These are phyloP conservation scores for Aureobasidium zeae DNA, from an alignment of 2,329 filamentous ascomycete species.

Conservation along the genomic window DNA sequence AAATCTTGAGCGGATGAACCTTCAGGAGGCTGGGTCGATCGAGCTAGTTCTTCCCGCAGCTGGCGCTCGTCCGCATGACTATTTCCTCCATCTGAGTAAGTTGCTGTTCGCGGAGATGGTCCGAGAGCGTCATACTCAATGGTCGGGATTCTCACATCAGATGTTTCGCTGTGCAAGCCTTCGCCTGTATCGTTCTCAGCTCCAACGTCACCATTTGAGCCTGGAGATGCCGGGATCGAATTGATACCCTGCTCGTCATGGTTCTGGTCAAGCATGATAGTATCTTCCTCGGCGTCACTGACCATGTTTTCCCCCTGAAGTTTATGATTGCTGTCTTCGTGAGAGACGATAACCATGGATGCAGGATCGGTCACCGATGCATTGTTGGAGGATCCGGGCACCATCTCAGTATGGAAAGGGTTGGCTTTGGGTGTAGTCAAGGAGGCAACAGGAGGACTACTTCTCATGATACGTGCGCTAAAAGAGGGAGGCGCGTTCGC, in stretches of 20 bases:
- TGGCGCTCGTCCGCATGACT: neutral
- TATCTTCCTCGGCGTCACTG: neutral
- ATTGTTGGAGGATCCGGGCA: no score
- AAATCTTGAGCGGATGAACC: neutral
- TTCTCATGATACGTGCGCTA: neutral
- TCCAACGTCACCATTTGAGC: neutral
- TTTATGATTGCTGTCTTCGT: no score
- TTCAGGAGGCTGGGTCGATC: neutral
- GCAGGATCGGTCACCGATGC: no score
- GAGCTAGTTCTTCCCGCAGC: neutral
- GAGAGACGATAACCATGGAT: no score
- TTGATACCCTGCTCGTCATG: neutral
- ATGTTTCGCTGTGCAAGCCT: no score
- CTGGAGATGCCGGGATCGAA: neutral
- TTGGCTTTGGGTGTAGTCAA: neutral
- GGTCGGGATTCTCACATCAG: no score
- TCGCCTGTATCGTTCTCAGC: neutral
- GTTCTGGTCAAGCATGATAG: neutral
- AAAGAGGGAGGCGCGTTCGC: neutral
- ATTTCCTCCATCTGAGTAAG: neutral
- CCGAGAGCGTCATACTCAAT: no score
- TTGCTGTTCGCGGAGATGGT: neutral
- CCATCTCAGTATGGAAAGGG: neutral
- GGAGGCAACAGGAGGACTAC: constrained; percentile 1
- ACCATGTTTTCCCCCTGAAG: neutral